Conservation (phyloP, 768 basidiomycete genomes). For the Phanerochaete carnosa region DNA sequence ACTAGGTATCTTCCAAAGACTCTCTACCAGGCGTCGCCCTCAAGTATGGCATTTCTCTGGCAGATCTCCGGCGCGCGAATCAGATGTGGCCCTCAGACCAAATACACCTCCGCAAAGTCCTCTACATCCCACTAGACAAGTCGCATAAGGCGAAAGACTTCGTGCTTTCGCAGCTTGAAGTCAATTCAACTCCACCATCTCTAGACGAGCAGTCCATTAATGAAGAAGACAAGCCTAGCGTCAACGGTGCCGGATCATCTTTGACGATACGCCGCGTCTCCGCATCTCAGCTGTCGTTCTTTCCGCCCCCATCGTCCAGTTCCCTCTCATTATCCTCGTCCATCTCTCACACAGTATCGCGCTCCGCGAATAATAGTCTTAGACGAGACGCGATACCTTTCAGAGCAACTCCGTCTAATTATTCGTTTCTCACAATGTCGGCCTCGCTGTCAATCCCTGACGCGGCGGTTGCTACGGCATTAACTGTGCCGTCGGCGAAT, state of each 20-base stretch:
- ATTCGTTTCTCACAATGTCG: conserved; percentile 1
- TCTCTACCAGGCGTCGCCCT: conserved; percentile 86
- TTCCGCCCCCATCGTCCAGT: conserved; percentile 22
- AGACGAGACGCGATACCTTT: conserved; percentile 10
- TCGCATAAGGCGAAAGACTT: conserved; percentile 43
- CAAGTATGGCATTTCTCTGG: conserved; percentile 82
- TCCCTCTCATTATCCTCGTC: neutral
- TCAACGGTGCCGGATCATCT: neutral
- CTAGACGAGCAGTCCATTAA: neutral
- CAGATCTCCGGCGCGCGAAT: conserved; percentile 85
- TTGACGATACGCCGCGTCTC: conserved; percentile 28
- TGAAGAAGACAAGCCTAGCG: neutral
- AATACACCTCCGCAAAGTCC: conserved; percentile 79
- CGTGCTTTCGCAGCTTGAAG: conserved; percentile 17
- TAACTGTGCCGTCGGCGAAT: neutral
- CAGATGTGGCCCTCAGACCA: conserved; percentile 93
- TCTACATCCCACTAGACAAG: conserved; percentile 75
- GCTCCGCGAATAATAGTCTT: neutral
- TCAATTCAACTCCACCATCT: neutral
- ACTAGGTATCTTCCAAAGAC: conserved; percentile 67
- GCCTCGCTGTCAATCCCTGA: conserved; percentile 1
- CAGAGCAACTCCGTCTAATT: neutral
- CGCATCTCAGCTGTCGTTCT: conserved; percentile 29
- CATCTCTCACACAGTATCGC: conserved; percentile 1
- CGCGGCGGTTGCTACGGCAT: conserved; percentile 1